These are phyloP conservation scores for Fimicolochytrium jonesii DNA, from an alignment of 192 early-diverging fungal genomes.

Conservation along the genomic window DNA sequence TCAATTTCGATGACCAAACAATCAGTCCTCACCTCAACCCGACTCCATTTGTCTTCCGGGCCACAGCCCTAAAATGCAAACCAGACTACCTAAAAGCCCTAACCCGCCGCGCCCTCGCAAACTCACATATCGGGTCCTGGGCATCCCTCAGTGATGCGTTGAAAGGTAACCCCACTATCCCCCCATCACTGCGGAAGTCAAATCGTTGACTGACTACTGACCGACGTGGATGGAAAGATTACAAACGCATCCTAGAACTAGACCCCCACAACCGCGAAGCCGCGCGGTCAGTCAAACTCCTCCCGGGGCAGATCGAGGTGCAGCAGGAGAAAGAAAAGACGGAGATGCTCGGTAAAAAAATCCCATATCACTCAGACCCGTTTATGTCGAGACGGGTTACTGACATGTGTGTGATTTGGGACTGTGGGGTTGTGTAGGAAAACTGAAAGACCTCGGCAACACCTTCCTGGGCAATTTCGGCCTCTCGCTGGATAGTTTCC, in stretches of 20 bases:
- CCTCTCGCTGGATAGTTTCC: conserved; percentile 66
- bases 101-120: conserved; percentile 57
- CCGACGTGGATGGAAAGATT: no score
- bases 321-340: conserved; percentile 60
- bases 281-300: conserved; percentile 19
- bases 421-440: conserved; percentile 30
- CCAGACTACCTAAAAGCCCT: conserved; percentile 58
- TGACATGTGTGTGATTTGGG: neutral
- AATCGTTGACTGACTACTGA: no score
- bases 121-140: conserved; percentile 46
- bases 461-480: conserved; percentile 70
- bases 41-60: conserved; percentile 3
- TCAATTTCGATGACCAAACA: no score
- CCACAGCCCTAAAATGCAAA: conserved; percentile 45
- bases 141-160: conserved; percentile 44
- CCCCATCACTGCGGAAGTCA: no score
- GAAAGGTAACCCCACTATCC: no score
- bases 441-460: conserved; percentile 73
- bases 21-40: no score
- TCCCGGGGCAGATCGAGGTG: conserved; percentile 46
- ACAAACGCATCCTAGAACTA: conserved; percentile 33
- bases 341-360: conserved; percentile 65
- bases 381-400: neutral
- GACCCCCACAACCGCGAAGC: conserved; percentile 36
- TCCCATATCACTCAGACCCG: neutral